Percentiles rank a stretch among this genome's conserved stretches.
Evolutionary conservation across 768 basidiomycete species (phyloP).

Genomic region (Boletus huronensis): DNA sequence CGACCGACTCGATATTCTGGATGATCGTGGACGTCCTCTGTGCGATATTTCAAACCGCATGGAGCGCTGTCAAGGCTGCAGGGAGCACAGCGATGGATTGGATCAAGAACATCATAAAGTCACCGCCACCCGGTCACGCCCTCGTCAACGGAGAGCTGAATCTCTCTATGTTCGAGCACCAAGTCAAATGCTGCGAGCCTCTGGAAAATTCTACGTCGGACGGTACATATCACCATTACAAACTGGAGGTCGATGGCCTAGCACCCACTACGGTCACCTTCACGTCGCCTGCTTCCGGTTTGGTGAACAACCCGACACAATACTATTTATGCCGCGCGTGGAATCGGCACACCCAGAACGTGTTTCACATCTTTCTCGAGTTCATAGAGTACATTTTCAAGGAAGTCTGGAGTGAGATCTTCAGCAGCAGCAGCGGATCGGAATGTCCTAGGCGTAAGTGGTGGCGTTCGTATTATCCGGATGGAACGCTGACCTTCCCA

Average conservation of each 20-base stretch:
- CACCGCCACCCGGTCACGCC: conserved; percentile 16
- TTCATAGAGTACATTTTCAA: conserved; percentile 13
- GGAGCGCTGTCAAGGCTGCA: conserved; percentile 8
- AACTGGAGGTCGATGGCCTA: conserved; percentile 12
- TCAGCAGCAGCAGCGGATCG: neutral
- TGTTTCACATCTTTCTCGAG: conserved; percentile 16
- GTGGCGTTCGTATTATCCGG: neutral
- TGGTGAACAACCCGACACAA: conserved; percentile 3
- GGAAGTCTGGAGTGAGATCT: neutral
- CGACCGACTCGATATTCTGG: conserved; percentile 4
- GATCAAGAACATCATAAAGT: conserved; percentile 5
- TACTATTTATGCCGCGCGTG: conserved; percentile 24
- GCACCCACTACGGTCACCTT: conserved; percentile 5
- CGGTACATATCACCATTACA: conserved; percentile 4
- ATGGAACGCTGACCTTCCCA: neutral
- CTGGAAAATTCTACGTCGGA: neutral
- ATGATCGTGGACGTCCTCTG: conserved; percentile 15
- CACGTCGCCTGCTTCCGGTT: neutral
- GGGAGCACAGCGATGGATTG: neutral
- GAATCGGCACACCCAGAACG: conserved; percentile 11
- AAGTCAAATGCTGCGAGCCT: conserved; percentile 8
- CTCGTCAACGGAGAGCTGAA: conserved; percentile 25
- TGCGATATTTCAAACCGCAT: conserved; percentile 4
- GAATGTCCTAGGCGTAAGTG: conserved; percentile 4
- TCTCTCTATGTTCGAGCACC: conserved; percentile 22